Evolutionary conservation across 257 asterid species (phyloP).

Genomic region (Lycium ferocissimum): DNA sequence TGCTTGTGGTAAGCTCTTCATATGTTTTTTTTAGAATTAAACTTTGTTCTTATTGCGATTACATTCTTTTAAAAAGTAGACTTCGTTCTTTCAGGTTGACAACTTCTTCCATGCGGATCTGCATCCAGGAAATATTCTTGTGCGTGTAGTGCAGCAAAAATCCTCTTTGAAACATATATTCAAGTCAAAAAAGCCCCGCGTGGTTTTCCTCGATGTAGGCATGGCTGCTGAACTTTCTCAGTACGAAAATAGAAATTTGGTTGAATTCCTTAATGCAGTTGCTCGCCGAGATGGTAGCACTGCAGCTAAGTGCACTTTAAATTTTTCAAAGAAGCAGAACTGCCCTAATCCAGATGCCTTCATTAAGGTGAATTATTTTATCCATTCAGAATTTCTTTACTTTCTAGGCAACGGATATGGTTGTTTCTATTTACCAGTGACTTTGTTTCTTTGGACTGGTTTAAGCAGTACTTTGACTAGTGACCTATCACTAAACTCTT

Average conservation of each 20-base stretch:
- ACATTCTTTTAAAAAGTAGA: background rate
- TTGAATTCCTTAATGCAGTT: conserved; percentile 78
- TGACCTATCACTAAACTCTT: background rate
- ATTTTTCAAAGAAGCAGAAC: conserved; percentile 68
- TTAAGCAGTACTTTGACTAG: background rate
- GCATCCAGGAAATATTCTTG: conserved; percentile 94
- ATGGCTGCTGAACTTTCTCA: conserved; percentile 90
- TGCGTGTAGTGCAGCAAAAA: conserved; percentile 56
- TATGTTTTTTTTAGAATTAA: background rate
- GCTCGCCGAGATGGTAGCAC: conserved; percentile 78
- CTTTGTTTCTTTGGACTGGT: conserved; percentile 4
- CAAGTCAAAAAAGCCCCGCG: conserved; percentile 68
- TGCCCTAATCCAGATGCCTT: conserved; percentile 82
- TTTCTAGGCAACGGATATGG: background rate
- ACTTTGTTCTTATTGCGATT: no score
- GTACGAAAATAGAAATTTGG: conserved; percentile 56
- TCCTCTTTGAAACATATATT: conserved; percentile 61
- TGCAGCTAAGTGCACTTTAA: conserved; percentile 70
- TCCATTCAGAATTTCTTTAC: background rate
- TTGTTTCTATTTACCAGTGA: background rate
- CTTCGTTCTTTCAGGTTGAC: conserved; percentile 64
- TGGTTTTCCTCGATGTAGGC: conserved; percentile 79
- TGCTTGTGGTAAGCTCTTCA: conserved; percentile 69
- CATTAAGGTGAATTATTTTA: conserved; percentile 56
- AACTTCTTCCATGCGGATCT: conserved; percentile 86